These are phyloP conservation scores for Collybia sordida DNA, from an alignment of 768 basidiomycete species.

Conservation along the genomic window DNA sequence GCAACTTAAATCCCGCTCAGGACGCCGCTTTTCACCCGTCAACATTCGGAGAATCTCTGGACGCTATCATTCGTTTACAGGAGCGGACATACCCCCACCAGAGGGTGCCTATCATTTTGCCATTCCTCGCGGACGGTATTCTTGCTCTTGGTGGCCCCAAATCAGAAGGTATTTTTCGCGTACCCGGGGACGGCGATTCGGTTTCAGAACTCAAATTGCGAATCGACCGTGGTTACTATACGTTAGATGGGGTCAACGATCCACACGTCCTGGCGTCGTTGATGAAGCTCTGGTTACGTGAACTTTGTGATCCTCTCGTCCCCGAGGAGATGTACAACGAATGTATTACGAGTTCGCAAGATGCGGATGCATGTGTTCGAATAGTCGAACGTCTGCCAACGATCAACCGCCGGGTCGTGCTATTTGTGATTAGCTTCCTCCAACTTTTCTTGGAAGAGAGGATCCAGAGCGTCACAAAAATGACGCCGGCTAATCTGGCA, in stretches of 20 bases:
- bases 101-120: slow-evolving; percentile 89
- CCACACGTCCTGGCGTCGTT: slow-evolving; percentile 88
- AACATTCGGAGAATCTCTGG: slow-evolving; percentile 89
- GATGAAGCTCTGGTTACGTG: slow-evolving; percentile 91
- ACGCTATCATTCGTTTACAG: slow-evolving; percentile 81
- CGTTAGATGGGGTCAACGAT: slow-evolving; percentile 85
- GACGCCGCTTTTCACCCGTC: slow-evolving; percentile 95
- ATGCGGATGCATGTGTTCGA: slow-evolving; percentile 67
- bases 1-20: slow-evolving; percentile 30
- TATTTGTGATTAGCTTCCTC: slow-evolving; percentile 89
- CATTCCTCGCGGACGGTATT: slow-evolving; percentile 91
- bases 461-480: slow-evolving; percentile 74
- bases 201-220: slow-evolving; percentile 87
- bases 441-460: slow-evolving; percentile 85
- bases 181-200: slow-evolving; percentile 87
- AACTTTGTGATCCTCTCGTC: slow-evolving; percentile 88
- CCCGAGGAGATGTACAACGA: slow-evolving; percentile 92
- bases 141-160: slow-evolving; percentile 84
- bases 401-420: slow-evolving; percentile 80
- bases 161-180: slow-evolving; percentile 89
- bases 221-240: slow-evolving; percentile 91
- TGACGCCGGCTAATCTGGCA: slow-evolving; percentile 87
- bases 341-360: slow-evolving; percentile 68
- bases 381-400: slow-evolving; percentile 80
- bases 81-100: slow-evolving; percentile 82